Evolutionary conservation across 2,329 filamentous ascomycete genomes (phyloP), one percentile per base, ranked within the genome.

Genomic region (Xylaria digitata): DNA sequence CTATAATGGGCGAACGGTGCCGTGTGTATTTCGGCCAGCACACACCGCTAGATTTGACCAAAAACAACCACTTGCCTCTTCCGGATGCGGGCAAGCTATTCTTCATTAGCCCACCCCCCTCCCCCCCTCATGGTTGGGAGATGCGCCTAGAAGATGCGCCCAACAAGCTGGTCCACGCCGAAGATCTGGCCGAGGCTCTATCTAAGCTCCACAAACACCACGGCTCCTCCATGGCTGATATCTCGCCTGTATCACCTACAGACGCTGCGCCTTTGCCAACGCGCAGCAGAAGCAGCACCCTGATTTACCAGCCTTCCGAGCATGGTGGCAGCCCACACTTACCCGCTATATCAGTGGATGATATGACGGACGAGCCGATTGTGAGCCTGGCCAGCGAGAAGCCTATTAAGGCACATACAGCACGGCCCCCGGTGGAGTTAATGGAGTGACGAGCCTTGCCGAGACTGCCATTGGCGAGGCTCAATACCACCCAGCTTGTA

Each of bases 61-160:
- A 80, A 65, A 83, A 89, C 73, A 83, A 86, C 72, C 88, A 89
- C 74, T 83, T 91, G 9, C 84, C 86, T n/a, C 85, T 91, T 0
- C 89, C 89, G 63, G 89, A 91, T 70, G 87, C 88, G 59, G 89
- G 89, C 75, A 91, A 90, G 82, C 84, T 90, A 61, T 91, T 91
- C 82, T 91, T 92, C 82, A 91, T 92, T 78, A 89, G 87, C 57
- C 89, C 89, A 32, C 89, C 89, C 8, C 89, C 89, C 5, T 88
- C 84, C 65, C 89, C 89, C 48, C 89, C 89, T 2, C 88, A 90
- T 73, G 89, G 87, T 72, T 92, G 89, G 89, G 86, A 90, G 80
- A 85, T 89, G 80, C 84, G 84, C 70, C 80, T 90, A 53, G 89
- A 92, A 78, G 89, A 89, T 71, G 89, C 89, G 4, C 89, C 89